A percentile compares a stretch with the other conserved stretches of the same genome.
Conservation (phyloP, 2,329 filamentous ascomycete genomes). For the Alternaria sp. region DNA sequence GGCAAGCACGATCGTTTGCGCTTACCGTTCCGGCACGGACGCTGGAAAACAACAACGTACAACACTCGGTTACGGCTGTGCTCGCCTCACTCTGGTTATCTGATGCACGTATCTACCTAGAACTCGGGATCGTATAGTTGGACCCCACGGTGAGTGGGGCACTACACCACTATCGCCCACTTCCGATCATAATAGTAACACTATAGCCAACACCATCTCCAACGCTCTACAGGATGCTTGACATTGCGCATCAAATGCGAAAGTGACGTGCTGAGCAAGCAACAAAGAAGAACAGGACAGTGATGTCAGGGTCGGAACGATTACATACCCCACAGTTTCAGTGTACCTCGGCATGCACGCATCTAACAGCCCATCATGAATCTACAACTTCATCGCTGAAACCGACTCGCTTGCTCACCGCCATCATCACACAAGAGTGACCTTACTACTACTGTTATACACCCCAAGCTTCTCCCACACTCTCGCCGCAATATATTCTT, state of each 20-base stretch:
- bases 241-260: not conserved
- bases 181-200: not conserved
- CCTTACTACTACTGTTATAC: not conserved
- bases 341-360: conserved; percentile 4
- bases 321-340: conserved; percentile 1
- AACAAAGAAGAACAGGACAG: not conserved
- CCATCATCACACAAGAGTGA: not conserved
- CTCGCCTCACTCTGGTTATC: conserved; percentile 4
- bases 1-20: not conserved
- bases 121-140: not conserved
- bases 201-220: not conserved
- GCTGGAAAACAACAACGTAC: conserved; percentile 22
- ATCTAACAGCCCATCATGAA: conserved; percentile 5
- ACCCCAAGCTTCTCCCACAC: not conserved
- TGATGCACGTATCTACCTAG: conserved; percentile 1
- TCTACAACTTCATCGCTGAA: not conserved
- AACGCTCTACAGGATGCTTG: not conserved
- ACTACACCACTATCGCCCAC: not conserved
- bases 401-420: conserved; percentile 5
- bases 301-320: not conserved
- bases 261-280: not conserved
- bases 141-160: not conserved
- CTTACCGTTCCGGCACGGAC: conserved; percentile 25
- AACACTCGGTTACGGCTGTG: not conserved
- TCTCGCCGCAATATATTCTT: conserved; percentile 5